These are phyloP conservation scores for Ceratobasidium papillatum DNA, from an alignment of 1,284 basidiomycete genomes.

Conservation along the genomic window DNA sequence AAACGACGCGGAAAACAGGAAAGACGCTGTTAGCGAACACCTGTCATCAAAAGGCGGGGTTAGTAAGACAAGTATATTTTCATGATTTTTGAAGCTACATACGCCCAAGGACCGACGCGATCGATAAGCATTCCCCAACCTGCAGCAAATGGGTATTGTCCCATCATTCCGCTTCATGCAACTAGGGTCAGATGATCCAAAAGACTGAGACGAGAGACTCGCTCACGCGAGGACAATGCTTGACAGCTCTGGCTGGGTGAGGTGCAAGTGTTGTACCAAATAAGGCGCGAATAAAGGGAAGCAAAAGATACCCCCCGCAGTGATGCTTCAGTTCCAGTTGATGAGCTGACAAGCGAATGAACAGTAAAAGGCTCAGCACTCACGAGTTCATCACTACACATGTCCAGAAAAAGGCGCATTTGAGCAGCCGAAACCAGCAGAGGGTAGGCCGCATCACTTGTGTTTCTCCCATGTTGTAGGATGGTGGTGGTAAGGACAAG, in stretches of 20 bases:
- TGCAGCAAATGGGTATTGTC: conserved; percentile 70
- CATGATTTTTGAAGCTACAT: not conserved
- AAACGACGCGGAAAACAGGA: conserved; percentile 67
- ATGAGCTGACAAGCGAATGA: conserved; percentile 10
- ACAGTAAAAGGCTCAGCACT: not conserved
- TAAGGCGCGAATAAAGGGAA: conserved; percentile 76
- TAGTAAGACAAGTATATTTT: not conserved
- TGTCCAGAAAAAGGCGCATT: conserved; percentile 34
- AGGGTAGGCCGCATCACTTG: not conserved
- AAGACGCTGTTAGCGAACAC: conserved; percentile 69
- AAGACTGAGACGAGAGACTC: not conserved
- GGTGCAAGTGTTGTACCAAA: conserved; percentile 64
- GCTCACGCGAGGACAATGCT: conserved; percentile 73
- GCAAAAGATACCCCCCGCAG: conserved; percentile 76
- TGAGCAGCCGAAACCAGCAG: conserved; percentile 21
- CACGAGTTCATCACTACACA: conserved; percentile 37
- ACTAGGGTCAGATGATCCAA: conserved; percentile 29
- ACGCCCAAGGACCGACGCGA: conserved; percentile 63
- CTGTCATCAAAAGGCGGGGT: conserved; percentile 34
- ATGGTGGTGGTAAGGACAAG: not conserved
- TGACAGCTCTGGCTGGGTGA: conserved; percentile 79
- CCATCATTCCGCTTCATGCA: conserved; percentile 65
- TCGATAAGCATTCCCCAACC: conserved; percentile 68
- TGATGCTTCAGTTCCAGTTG: conserved; percentile 57
- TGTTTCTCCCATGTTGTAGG: conserved; percentile 11